Evolutionary conservation across 495 filamentous ascomycete genomes (phyloP), one percentile per base, ranked within the genome.

Genomic region (Hyphodiscus hymeniophilus): DNA sequence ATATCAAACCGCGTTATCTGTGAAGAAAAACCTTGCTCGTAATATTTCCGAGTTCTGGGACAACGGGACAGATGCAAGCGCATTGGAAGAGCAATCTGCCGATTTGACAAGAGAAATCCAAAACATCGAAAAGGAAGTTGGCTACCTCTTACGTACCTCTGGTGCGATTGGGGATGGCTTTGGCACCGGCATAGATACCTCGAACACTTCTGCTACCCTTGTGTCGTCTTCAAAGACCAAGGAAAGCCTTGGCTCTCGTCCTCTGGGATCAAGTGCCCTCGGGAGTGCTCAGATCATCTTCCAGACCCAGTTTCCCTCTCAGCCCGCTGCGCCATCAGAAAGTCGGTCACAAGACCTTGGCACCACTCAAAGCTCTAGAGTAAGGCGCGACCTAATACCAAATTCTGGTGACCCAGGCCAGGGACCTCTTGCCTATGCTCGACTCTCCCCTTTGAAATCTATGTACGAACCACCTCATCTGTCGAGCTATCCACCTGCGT

Each of bases 231-330:
- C 44, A 5, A 58, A 44, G 15, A 18, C 22, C 12, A 15, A 32
- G 6, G 55, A 54, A 12, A 10, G 13, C 15, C 11, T 18, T 13
- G 11, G 15, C 26, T 51, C 35, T 16, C n/a, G 38, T 8, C 17
- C 38, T 34, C 55, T 48, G 11, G 48, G 39, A 30, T 48, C 52
- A 24, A 53, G 50, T 24, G 44, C 60, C 2, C 58, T 65, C 45
- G 63, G 61, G 47, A 61, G 60, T 43, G 66, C 66, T 15, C 69
- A 77, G 51, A 60, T 75, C 12, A 67, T 74, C 22, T 57, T 68
- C 15, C 72, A 76, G 42, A 75, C 72, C 0, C 72, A 76, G 47
- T 42, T 66, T 12, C 59, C 63, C 2, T 56, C 49, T 2, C 40
- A 45, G 18, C 31, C 28, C 4, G 24, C 45, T n/a, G 26, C 30